Base-by-base conservation (phyloP, 1,139 yeast genomes). In the Debaryomyces fabryi region DNA sequence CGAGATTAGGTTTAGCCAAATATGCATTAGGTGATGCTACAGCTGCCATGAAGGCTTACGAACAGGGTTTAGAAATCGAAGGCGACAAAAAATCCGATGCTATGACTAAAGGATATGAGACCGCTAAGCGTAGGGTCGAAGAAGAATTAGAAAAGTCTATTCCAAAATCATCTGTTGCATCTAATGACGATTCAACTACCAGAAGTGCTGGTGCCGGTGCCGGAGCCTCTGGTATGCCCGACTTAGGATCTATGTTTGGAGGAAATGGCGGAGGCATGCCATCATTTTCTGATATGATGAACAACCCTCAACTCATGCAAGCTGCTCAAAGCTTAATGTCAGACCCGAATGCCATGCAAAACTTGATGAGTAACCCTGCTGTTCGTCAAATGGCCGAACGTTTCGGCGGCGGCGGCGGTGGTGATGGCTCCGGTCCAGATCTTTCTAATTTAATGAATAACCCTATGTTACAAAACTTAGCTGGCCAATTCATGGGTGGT, bases 301-400 rank as follows among this genome's bases (percentile, higher is more conserved):
- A 81, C 71, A 90, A 92, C 70, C 98, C 98, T 15, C 91, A 86
- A 68, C 68, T 93, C 52, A 86, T 86, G 89, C 90, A 88, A 71
- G 95, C 96, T 62, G 98, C 98, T 36, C 95, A 90, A 67, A 83
- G 83, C 63, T 82, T 93, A 87, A 91, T 92, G 96, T 82, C 84
- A 51, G 86, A 92, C 66, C 98, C 98, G 29, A 79, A 74, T 39
- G 92, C 96, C 44, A 73, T 92, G 75, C 78, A 74, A 54, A 83
- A 84, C 49, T 72, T 92, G 66, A 84, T 92, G 91, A 82, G 72
- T 67, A 88, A 90, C 66, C 97, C 97, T 23, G 83, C 84, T 58
- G 63, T 88, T 18, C 82, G 81, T 61, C 86, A 83, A 64, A 86
- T 88, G 95, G 95, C 95, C 37, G 81, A 81, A 57, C 80, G 72